Evolutionary conservation across 306 rosid species (phyloP), one percentile per base, ranked within the genome.

Genomic region (Casuarina equisetifolia): DNA sequence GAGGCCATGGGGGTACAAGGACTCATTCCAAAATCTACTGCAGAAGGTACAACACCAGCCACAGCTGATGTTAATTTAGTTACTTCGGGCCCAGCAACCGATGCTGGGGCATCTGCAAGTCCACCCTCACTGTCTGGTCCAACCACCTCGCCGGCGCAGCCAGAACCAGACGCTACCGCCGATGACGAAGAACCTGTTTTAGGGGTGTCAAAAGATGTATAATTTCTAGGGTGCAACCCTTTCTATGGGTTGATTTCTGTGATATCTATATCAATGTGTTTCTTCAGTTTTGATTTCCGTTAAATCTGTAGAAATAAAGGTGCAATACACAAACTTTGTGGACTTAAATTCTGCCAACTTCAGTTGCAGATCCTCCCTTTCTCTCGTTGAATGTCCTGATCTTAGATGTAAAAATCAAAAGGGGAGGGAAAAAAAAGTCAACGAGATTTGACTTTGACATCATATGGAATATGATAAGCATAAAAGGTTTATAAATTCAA

Each of bases 1-100:
- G 93, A 95, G 66, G 88, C 96, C 45, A 17, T 46, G 46, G 97
- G 90, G 75, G 84, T 87, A 67, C 90, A 78, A 84, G 91, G 90
- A 39, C 83, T 83, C 3, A 1, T 83, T 72, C 46, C 89, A 38
- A 77, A 70, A 78, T 16, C 90, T 52, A 59, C 63, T 36, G 16
- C 44, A 3, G 69, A 20, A 45, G 75, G 54, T 36, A 46, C 78
- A 13, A 72, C 81, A 35, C 78, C 68, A 40, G 79, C 55, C 6
- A 3, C 71, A 6, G 80, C 75, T 71, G 71, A 71, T 5, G 79
- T 48, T 79, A 20, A 75, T 72, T 58, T 84, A 50, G 75, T 39
- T 54, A 69, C 83, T 52, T 57, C 88, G 19, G 1, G 76, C 45
- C 76, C 79, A 40, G 74, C 78, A 10, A 66, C 75, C 3, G 74